A percentile compares a stretch with the other conserved stretches of the same genome.
Evolutionary conservation across 345 rosid species (phyloP).

Genomic region (Corchorus olitorius): DNA sequence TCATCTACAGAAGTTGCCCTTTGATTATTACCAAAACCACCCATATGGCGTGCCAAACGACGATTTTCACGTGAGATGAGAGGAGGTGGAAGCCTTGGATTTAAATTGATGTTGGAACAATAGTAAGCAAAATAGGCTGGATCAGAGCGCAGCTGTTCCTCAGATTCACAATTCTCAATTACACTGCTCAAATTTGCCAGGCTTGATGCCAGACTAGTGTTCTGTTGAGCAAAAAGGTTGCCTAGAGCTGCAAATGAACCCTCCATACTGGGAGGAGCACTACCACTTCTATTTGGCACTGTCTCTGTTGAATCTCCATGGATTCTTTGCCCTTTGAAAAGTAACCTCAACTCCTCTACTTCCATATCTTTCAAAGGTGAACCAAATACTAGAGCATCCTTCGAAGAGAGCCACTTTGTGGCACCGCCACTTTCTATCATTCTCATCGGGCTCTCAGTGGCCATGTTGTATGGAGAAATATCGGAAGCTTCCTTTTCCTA

Average conservation of each 20-base stretch:
- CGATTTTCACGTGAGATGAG: constrained; percentile 75
- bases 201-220: constrained; percentile 42
- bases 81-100: constrained; percentile 96
- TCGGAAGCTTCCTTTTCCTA: constrained; percentile 27
- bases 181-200: constrained; percentile 60
- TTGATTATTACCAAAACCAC: constrained; percentile 60
- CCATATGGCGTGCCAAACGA: constrained; percentile 63
- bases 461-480: constrained; percentile 44
- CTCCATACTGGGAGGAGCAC: constrained; percentile 98
- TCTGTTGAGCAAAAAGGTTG: constrained; percentile 66
- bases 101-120: constrained; percentile 75
- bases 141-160: constrained; percentile 79
- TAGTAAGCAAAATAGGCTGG: constrained; percentile 85
- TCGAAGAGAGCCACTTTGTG: constrained; percentile 60
- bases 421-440: constrained; percentile 64
- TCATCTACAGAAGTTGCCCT: constrained; percentile 53
- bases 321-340: constrained; percentile 63
- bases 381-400: constrained; percentile 54
- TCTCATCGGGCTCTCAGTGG: constrained; percentile 87
- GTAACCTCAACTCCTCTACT: constrained; percentile 73
- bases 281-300: constrained; percentile 84
- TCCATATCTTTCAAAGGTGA: constrained; percentile 57
- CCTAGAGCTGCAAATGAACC: constrained; percentile 87
- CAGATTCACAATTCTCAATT: constrained; percentile 57
- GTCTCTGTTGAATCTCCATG: constrained; percentile 44